Percentiles rank a stretch among this genome's conserved stretches.
phyloP scores from a whole-genome alignment of 192 early-diverging fungal species.

The Backusella luteola region DNA sequence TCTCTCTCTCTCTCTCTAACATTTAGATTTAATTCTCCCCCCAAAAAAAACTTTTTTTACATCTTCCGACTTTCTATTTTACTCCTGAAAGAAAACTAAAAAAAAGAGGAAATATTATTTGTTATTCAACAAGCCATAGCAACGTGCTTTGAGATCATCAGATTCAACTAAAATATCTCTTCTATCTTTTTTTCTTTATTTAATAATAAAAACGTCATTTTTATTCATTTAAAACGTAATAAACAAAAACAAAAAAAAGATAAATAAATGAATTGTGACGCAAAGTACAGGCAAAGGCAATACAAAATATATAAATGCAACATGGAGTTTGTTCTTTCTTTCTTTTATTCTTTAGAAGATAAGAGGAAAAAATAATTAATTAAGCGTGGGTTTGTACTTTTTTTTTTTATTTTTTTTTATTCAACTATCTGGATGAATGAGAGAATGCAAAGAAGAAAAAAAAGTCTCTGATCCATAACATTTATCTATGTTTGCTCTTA shows the following conservation, averaged over 20 bases:
- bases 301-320: not conserved
- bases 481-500: too few relatives aligned
- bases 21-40: not conserved
- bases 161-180: not conserved
- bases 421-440: not conserved
- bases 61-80: not conserved
- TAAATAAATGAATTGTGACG: not conserved
- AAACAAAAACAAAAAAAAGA: not conserved
- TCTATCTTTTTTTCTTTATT: not conserved
- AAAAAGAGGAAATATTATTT: not conserved
- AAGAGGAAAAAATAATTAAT: not conserved
- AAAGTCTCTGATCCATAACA: not conserved
- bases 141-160: constrained; percentile 6
- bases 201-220: not conserved
- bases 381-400: too few relatives aligned
- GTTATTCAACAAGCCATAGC: not conserved
- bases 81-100: not conserved
- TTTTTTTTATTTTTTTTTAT: too few relatives aligned
- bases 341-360: not conserved
- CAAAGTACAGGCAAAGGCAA: not conserved
- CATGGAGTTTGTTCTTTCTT: not conserved
- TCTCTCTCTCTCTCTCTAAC: not conserved
- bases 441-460: not conserved
- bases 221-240: not conserved
- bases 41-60: not conserved